These are phyloP conservation scores for Aspergillus aculeatinus DNA, from an alignment of 2,329 filamentous ascomycete species.

Conservation along the genomic window DNA sequence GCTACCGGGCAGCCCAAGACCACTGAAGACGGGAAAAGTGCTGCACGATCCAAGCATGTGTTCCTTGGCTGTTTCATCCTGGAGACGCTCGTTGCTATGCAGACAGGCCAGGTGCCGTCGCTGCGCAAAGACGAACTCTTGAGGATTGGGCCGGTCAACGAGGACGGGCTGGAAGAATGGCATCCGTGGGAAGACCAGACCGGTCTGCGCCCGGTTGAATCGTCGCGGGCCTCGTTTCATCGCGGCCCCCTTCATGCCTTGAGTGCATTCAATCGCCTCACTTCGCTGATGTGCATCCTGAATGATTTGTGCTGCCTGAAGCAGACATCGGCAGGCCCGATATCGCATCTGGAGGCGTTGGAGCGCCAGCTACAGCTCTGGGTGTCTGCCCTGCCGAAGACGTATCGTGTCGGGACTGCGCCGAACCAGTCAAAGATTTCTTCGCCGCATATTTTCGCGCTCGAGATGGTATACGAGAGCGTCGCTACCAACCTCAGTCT, in stretches of 20 bases:
- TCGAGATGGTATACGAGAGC: constrained; percentile 37
- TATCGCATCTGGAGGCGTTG: constrained; percentile 29
- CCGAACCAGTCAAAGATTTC: constrained; percentile 23
- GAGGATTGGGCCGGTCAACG: constrained; percentile 53
- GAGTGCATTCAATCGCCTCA: constrained; percentile 55
- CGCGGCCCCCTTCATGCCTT: constrained; percentile 46
- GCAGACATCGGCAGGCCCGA: constrained; percentile 22
- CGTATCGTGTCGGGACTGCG: constrained; percentile 32
- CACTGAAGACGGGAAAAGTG: constrained; percentile 32
- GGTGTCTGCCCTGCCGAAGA: constrained; percentile 31
- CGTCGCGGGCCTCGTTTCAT: constrained; percentile 30
- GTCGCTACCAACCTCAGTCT: constrained; percentile 26
- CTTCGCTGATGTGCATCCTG: constrained; percentile 39
- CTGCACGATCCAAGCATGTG: constrained; percentile 43
- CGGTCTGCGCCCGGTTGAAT: constrained; percentile 29
- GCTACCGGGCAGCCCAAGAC: constrained; percentile 53
- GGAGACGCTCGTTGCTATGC: constrained; percentile 52
- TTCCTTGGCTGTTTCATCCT: constrained; percentile 55
- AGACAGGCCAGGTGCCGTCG: constrained; percentile 47
- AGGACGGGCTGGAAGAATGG: constrained; percentile 73
- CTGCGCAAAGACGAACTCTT: constrained; percentile 52
- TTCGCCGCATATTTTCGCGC: constrained; percentile 34
- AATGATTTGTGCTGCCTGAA: constrained; percentile 34
- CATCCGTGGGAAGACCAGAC: constrained; percentile 64
- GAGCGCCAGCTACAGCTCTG: constrained; percentile 35